Evolutionary conservation across 164 flowering plant genomes (phyloP).

Genomic region (Malania oleifera): DNA sequence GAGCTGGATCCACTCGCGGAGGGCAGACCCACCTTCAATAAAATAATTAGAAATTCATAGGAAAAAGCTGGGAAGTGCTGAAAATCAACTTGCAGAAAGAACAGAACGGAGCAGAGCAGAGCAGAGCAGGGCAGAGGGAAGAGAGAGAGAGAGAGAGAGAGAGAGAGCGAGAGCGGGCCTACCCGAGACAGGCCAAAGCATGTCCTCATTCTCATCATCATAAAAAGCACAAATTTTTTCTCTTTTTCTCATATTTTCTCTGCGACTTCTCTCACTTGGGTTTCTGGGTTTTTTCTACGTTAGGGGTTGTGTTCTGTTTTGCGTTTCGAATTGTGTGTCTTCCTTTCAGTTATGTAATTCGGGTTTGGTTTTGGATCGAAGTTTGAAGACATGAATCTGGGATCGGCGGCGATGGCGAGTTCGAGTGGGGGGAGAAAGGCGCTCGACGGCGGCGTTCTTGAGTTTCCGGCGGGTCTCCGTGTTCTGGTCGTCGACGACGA

Average conservation of each 20-base stretch:
- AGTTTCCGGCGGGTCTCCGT: conserved; percentile 78
- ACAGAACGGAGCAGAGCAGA: too few species aligned
- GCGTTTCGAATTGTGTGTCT: neutral
- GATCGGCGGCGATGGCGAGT: conserved; percentile 28
- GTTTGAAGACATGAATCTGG: conserved; percentile 26
- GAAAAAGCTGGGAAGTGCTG: neutral
- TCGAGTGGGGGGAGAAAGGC: conserved; percentile 28
- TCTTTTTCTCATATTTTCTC: too few species aligned
- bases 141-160: neutral
- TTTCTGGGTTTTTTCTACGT: neutral
- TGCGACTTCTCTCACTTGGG: too few species aligned
- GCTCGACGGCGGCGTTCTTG: conserved; percentile 37
- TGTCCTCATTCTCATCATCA: too few species aligned
- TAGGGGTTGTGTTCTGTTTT: neutral
- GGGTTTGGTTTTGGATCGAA: neutral
- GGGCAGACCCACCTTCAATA: neutral
- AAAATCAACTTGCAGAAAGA: neutral
- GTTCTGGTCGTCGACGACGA: conserved; percentile 95
- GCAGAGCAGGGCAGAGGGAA: neutral
- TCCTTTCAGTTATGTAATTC: neutral
- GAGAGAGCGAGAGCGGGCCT: too few species aligned
- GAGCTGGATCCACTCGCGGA: conserved; percentile 4
- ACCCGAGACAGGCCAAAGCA: too few species aligned
- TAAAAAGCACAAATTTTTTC: too few species aligned
- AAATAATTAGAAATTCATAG: neutral